These are phyloP conservation scores for Kokia cookei DNA, from an alignment of 441 rosid genomes.

Conservation along the genomic window DNA sequence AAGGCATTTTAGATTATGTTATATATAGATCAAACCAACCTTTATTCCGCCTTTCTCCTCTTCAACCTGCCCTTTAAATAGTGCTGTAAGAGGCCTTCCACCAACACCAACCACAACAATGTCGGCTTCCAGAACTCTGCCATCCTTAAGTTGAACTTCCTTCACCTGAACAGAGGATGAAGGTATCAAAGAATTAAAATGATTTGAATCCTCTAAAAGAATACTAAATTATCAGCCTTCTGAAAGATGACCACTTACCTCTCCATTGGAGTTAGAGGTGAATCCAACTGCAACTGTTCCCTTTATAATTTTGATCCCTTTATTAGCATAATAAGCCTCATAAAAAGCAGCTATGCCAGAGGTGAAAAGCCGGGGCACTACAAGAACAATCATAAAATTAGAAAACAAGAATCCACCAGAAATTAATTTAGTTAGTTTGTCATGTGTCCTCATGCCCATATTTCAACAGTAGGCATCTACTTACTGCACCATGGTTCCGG, in stretches of 20 bases:
- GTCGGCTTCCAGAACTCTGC: conserved; percentile 83
- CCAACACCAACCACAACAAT: conserved; percentile 98
- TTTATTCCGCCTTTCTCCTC: conserved; percentile 94
- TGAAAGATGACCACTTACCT: conserved; percentile 38
- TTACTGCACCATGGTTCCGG: conserved; percentile 99
- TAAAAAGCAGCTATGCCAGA: conserved; percentile 90
- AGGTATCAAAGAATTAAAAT: background rate
- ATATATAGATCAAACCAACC: conserved; percentile 35
- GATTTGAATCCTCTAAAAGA: background rate
- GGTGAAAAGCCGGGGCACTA: conserved; percentile 99
- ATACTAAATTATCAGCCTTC: background rate
- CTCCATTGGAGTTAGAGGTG: conserved; percentile 68
- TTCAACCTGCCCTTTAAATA: conserved; percentile 83
- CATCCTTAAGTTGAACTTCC: conserved; percentile 92
- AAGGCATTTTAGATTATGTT: background rate
- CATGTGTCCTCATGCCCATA: background rate
- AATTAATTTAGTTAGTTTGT: background rate
- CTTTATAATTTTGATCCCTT: conserved; percentile 78
- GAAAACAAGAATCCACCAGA: background rate
- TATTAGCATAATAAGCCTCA: conserved; percentile 78
- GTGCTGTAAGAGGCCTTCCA: conserved; percentile 65
- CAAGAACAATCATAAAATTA: conserved; percentile 17
- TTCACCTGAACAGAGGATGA: conserved; percentile 56
- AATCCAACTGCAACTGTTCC: conserved; percentile 95
- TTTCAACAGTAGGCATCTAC: conserved; percentile 22